These are phyloP conservation scores for Aspergillus ochraceoroseus DNA, from an alignment of 2,329 filamentous ascomycete genomes.

Conservation along the genomic window DNA sequence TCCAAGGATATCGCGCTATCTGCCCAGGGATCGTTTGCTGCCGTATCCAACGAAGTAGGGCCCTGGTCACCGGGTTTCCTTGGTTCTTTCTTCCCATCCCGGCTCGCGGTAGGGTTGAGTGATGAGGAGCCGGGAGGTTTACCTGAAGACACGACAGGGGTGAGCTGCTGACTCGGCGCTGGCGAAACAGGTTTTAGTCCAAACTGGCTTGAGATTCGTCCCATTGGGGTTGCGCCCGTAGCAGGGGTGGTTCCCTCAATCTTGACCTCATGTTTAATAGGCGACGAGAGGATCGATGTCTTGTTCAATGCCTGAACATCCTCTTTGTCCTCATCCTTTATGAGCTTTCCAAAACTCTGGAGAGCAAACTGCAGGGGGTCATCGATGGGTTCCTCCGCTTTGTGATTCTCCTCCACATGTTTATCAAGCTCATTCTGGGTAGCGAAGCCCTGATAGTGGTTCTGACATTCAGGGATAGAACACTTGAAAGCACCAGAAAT, in stretches of 20 bases:
- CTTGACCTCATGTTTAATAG: constrained; percentile 29
- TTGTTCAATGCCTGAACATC: constrained; percentile 20
- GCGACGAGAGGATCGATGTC: constrained; percentile 18
- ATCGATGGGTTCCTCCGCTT: constrained; percentile 46
- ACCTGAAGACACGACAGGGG: constrained; percentile 26
- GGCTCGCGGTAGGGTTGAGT: constrained; percentile 24
- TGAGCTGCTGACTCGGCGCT: constrained; percentile 32
- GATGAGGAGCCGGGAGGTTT: constrained; percentile 23
- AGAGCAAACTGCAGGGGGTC: constrained; percentile 55
- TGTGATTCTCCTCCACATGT: constrained; percentile 52
- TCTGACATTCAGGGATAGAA: constrained; percentile 49
- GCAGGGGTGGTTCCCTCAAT: constrained; percentile 29
- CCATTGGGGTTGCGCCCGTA: constrained; percentile 31
- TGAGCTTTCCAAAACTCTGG: constrained; percentile 50
- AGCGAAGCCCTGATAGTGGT: constrained; percentile 52
- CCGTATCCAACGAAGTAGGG: constrained; percentile 12
- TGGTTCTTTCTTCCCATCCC: constrained; percentile 27
- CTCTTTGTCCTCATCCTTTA: constrained; percentile 43
- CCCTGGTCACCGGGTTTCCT: constrained; percentile 22
- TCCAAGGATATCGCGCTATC: constrained; percentile 37
- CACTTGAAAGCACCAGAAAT: constrained; percentile 51
- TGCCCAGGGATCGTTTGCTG: constrained; percentile 35
- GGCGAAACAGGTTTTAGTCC: constrained; percentile 35
- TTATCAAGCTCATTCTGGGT: constrained; percentile 52
- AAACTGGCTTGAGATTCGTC: constrained; percentile 31